Conservation (phyloP, 2,329 filamentous ascomycete genomes). For the Corynespora cassiicola region DNA sequence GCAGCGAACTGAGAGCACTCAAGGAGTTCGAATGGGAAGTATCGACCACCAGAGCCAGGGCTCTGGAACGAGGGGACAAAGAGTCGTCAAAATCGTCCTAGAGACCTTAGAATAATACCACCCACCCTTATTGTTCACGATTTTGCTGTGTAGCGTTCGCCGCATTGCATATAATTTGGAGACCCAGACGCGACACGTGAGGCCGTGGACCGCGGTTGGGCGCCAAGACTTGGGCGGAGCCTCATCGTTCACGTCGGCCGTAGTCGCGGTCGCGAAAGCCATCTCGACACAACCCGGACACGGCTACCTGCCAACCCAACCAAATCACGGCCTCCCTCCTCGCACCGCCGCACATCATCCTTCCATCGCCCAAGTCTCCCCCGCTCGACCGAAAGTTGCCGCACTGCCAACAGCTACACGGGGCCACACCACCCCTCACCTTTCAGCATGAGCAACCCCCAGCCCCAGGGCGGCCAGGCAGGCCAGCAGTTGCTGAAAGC, state of each 20-base stretch:
- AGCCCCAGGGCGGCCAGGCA: conserved; percentile 23
- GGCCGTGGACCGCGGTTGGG: too few species aligned
- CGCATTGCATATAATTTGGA: too few species aligned
- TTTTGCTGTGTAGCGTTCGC: too few species aligned
- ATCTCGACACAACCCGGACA: too few species aligned
- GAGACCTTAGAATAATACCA: background rate
- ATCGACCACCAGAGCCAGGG: conserved; percentile 34
- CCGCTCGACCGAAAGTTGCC: background rate
- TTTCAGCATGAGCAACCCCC: conserved; percentile 40
- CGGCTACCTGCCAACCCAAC: too few species aligned
- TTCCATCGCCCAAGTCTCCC: background rate
- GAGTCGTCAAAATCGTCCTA: background rate
- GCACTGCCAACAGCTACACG: background rate
- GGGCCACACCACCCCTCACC: conserved; percentile 16
- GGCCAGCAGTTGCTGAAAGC: conserved; percentile 34
- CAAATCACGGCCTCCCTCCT: too few species aligned
- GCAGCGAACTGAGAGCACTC: conserved; percentile 79
- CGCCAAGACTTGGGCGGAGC: too few species aligned
- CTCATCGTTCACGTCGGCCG: too few species aligned
- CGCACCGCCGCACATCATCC: conserved; percentile 1
- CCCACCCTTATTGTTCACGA: background rate
- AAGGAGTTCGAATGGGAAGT: conserved; percentile 97
- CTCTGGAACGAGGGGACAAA: conserved; percentile 19
- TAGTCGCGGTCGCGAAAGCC: too few species aligned
- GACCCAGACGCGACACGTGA: too few species aligned